Evolutionary conservation across 2,329 filamentous ascomycete species (phyloP).

Genomic region (Whalleya microplaca): DNA sequence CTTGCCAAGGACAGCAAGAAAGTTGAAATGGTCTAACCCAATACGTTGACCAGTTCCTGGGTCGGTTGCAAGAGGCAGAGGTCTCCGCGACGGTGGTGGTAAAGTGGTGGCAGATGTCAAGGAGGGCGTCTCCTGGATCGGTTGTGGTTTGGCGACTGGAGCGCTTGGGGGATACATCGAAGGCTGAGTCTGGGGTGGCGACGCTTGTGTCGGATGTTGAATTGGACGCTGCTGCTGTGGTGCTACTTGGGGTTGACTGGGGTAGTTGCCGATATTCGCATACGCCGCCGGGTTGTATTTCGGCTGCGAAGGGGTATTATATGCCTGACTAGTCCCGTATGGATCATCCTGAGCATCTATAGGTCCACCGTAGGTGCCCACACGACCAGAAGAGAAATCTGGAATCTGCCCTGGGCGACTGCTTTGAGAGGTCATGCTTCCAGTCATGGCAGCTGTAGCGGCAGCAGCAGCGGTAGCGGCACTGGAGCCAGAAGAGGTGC

Average conservation of each 20-base stretch:
- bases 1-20: constrained; percentile 95
- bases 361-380: constrained; percentile 35
- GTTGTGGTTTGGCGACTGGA: constrained; percentile 44
- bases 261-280: constrained; percentile 62
- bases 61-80: constrained; percentile 71
- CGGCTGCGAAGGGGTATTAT: constrained; percentile 49
- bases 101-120: constrained; percentile 38
- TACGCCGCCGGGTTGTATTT: constrained; percentile 82
- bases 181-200: constrained; percentile 35
- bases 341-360: constrained; percentile 37
- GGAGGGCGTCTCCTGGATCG: constrained; percentile 43
- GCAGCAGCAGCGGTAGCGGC: constrained; percentile 63
- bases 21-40: constrained; percentile 98
- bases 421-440: constrained; percentile 44
- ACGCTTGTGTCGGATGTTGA: constrained; percentile 39
- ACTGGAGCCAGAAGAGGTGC: constrained; percentile 55
- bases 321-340: constrained; percentile 32
- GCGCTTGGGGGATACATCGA: constrained; percentile 38
- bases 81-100: constrained; percentile 53
- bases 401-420: constrained; percentile 30
- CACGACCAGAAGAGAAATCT: constrained; percentile 41
- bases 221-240: constrained; percentile 44
- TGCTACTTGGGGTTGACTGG: constrained; percentile 44
- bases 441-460: constrained; percentile 61
- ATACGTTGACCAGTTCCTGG: constrained; percentile 81